Percentiles rank a stretch among this genome's conserved stretches.
phyloP scores from a whole-genome alignment of 192 early-diverging fungal species.

The Chytriomyces confervae region DNA sequence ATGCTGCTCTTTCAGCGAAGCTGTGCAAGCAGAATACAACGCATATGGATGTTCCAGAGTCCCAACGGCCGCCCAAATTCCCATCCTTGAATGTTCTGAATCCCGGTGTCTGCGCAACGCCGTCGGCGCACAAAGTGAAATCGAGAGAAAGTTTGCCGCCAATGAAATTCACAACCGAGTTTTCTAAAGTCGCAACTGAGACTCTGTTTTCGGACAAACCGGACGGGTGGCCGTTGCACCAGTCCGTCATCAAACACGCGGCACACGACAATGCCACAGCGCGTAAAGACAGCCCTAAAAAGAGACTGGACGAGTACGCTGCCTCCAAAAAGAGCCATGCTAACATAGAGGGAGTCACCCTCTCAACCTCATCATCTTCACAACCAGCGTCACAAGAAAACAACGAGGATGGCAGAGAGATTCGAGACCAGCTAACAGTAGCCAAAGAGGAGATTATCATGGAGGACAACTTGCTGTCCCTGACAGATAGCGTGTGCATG shows the following conservation, averaged over 20 bases:
- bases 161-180: neutral
- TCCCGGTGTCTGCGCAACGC: neutral
- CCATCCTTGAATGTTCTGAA: slow-evolving; percentile 13
- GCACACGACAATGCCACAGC: neutral
- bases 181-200: neutral
- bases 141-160: neutral
- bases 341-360: too few species aligned
- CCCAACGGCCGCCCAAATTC: slow-evolving; percentile 1
- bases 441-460: slow-evolving; percentile 29
- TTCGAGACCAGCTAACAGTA: slow-evolving; percentile 14
- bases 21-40: neutral
- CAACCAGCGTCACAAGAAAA: neutral
- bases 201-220: neutral
- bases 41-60: neutral
- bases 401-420: slow-evolving; percentile 4
- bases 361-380: neutral
- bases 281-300: neutral
- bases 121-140: neutral
- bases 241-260: slow-evolving; percentile 5
- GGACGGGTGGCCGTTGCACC: slow-evolving; percentile 19
- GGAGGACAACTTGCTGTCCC: slow-evolving; percentile 16
- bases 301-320: neutral
- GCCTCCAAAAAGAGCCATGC: neutral
- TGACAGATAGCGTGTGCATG: slow-evolving; percentile 11
- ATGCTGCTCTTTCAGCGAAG: slow-evolving; percentile 21